Base-by-base conservation (phyloP, 176 grass and related monocot genomes). In the Chrysopogon serrulatus region DNA sequence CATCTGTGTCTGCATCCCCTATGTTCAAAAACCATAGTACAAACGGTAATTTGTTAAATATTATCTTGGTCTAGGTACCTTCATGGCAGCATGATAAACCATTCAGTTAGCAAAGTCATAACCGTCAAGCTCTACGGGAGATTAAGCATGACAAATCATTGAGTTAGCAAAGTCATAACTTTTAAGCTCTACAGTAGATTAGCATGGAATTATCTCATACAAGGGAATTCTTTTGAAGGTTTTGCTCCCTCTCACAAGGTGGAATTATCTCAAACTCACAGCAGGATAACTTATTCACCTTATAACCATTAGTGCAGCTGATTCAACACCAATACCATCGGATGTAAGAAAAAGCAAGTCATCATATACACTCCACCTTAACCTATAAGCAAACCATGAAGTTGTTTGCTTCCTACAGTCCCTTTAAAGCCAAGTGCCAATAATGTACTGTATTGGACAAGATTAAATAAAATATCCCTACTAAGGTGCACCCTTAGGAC, bases 381-480 rank as follows among this genome's bases (percentile, higher is more conserved):
- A 53, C 48, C 26, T 65, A 65, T 81, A 85, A 88, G 82, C 66
- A 84, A 73, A 84, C 81, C 34, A 69, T 75, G 70, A 86, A 64
- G 87, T 33, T 78, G 83, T 23, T 79, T 72, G 65, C 65, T 57
- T 41, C 65, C 72, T 82, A 72, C 49, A 47, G 72, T 82, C 23
- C 34, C 83, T 86, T 73, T 78, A 32, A 85, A 90, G 88, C 54
- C 78, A 86, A 73, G 88, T 90, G 80, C 59, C 84, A 83, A 83
- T 69, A 70, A 70, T 79, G 68, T 78, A 87, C 56, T 51, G 27
- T 77, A 68, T 48, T 59, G 54, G 32, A 27, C 72, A 37, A 66
- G 40, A 90, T 83, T 75, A 23, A 87, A 83, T 75, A 87, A 41
- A 44, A 90, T 90, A 90, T 82, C 83, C 61, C 37, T 35, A 65